Conservation (phyloP, 2,329 filamentous ascomycete species). For the Macrophomina pseudophaseolina region DNA sequence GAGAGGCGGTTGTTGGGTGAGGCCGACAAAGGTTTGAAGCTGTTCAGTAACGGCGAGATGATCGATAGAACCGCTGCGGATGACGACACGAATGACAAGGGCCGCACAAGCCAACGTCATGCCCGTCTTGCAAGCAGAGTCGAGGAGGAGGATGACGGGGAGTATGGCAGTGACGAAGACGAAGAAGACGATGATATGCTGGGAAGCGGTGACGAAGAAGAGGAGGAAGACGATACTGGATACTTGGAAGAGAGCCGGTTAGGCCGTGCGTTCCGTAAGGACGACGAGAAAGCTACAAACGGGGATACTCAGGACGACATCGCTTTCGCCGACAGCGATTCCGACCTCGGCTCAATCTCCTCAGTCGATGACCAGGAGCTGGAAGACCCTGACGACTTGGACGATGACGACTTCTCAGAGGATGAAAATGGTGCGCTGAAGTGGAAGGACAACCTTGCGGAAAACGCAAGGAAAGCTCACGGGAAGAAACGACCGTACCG, state of each 20-base stretch:
- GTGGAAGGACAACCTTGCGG: conserved; percentile 88
- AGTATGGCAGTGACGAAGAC: conserved; percentile 53
- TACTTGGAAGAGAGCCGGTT: conserved; percentile 51
- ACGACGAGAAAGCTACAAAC: conserved; percentile 47
- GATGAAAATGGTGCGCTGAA: conserved; percentile 75
- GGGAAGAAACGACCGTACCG: conserved; percentile 73
- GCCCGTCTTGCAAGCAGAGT: conserved; percentile 55
- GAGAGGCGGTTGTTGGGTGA: conserved; percentile 83
- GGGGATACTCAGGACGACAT: conserved; percentile 65
- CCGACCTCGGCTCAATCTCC: conserved; percentile 89
- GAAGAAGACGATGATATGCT: conserved; percentile 57
- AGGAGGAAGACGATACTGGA: conserved; percentile 59
- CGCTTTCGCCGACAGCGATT: conserved; percentile 95
- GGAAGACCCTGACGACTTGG: conserved; percentile 54
- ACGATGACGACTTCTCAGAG: conserved; percentile 58
- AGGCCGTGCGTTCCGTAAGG: conserved; percentile 59
- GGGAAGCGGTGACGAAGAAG: conserved; percentile 53
- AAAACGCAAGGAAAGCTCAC: conserved; percentile 75
- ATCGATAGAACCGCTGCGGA: conserved; percentile 62
- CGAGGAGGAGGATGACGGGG: conserved; percentile 56
- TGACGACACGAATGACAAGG: conserved; percentile 62
- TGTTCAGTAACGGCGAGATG: conserved; percentile 79
- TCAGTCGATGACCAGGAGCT: conserved; percentile 61
- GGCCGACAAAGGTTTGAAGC: conserved; percentile 78
- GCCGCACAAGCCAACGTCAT: conserved; percentile 60